Conservation (phyloP, 768 basidiomycete genomes). For the Galerina marginata region DNA sequence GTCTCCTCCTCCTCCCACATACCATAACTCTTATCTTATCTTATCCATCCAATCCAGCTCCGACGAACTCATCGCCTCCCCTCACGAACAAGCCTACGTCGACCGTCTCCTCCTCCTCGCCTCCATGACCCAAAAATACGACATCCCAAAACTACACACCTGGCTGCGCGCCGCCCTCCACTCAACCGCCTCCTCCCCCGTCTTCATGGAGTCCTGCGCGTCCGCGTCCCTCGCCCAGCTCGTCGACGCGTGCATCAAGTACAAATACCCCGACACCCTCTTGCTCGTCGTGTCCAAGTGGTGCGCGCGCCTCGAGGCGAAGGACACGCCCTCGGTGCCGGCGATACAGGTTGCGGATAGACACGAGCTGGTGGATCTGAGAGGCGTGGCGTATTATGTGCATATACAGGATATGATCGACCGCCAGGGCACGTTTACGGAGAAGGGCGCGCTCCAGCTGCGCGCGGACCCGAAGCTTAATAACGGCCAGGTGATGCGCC, state of each 20-base stretch:
- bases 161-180: conserved; percentile 50
- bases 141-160: conserved; percentile 47
- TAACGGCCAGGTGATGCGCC: conserved; percentile 39
- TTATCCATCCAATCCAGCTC: conserved; percentile 33
- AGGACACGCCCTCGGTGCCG: conserved; percentile 39
- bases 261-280: conserved; percentile 28
- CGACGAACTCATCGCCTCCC: conserved; percentile 49
- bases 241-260: conserved; percentile 30
- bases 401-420: conserved; percentile 42
- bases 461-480: conserved; percentile 40
- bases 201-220: conserved; percentile 38
- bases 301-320: conserved; percentile 33
- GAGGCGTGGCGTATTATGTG: conserved; percentile 44
- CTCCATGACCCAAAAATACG: conserved; percentile 54
- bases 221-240: conserved; percentile 38
- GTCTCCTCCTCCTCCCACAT: conserved; percentile 16
- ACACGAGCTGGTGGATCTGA: conserved; percentile 31
- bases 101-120: conserved; percentile 50
- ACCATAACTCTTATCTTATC: background rate
- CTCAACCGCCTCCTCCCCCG: conserved; percentile 26
- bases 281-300: conserved; percentile 32
- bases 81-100: conserved; percentile 42
- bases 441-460: conserved; percentile 36
- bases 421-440: conserved; percentile 28
- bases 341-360: conserved; percentile 43